Base-by-base conservation (phyloP, 1,139 yeast species). In the Saccharomyces hybrid region DNA sequence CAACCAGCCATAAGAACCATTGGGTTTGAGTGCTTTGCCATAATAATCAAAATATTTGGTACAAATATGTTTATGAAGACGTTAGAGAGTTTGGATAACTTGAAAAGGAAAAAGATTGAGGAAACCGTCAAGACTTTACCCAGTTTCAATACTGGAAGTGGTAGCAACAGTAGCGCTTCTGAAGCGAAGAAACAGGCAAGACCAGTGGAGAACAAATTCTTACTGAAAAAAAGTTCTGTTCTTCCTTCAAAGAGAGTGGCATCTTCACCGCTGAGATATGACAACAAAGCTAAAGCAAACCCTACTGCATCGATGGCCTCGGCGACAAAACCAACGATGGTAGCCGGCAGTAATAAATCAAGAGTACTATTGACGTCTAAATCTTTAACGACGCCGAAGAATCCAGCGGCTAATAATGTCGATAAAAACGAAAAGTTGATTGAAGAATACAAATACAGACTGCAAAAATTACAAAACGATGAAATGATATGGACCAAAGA, bases 1-100 rank as follows among this genome's bases (percentile, higher is more conserved):
- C 89, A 86, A 66, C 96, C 89, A 56, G 89, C 95, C 0, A 85
- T 89, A 1, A 80, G 99, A 66, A 81, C 84, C 54, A 83, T 85
- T 1, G 86, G 93, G 0, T 85, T 91, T 44, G 90, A 86, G 64
- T 77, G 85, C 64, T 79, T 90, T 49, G 98, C 97, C 4, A 83
- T 87, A 0, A 72, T 91, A 56, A 86, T 88, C 87, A 88, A 88
- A 69, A 79, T 90, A 16, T 52, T 67, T 5, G 96, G 96, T 0
- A 85, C 82, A 52, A 73, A 57, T 24, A 38, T 54, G 4, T 31
- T 62, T 21, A 48, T 31, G 26, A 75, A 78, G 8, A 78, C 76
- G 54, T 69, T 90, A 57, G 91, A 84, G 29, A 79, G 80, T 38
- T 75, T 91, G 48, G 98, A 91, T 64, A 91, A 86, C 51, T 79